These are phyloP conservation scores for Santalum album DNA, from an alignment of 164 flowering plant species.

Conservation along the genomic window DNA sequence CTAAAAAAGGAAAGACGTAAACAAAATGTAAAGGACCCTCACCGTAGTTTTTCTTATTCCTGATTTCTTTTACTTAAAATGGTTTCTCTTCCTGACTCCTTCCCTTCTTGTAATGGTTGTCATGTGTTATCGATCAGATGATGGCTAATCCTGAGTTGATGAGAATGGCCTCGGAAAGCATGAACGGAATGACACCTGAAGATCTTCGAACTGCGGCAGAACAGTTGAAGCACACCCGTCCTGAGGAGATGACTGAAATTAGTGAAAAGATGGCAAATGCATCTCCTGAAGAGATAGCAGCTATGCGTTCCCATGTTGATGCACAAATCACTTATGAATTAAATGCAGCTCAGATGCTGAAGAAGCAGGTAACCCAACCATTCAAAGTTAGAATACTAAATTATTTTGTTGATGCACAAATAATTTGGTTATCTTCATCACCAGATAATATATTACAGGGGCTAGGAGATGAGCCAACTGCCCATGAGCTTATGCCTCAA, in stretches of 20 bases:
- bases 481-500: no score
- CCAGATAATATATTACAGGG: no score
- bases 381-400: not conserved
- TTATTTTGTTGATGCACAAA: no score
- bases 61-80: not conserved
- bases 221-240: slow-evolving; percentile 74
- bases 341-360: slow-evolving; percentile 71
- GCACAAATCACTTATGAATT: slow-evolving; percentile 57
- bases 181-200: slow-evolving; percentile 84
- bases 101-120: not conserved
- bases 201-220: slow-evolving; percentile 80
- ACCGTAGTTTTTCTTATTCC: not conserved
- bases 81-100: not conserved
- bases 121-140: slow-evolving; percentile 43
- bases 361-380: slow-evolving; percentile 54
- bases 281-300: slow-evolving; percentile 77
- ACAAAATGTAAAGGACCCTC: not conserved
- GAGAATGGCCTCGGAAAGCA: slow-evolving; percentile 83
- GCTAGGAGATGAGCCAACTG: no score
- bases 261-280: slow-evolving; percentile 82
- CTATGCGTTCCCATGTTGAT: slow-evolving; percentile 68
- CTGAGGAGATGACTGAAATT: slow-evolving; percentile 86
- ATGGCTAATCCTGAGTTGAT: slow-evolving; percentile 94
- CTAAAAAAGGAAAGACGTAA: no score
- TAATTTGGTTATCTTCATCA: no score